A percentile compares a stretch with the other conserved stretches of the same genome.
Conservation (phyloP, 78 protist species). For the Polysphondylium violaceum region DNA sequence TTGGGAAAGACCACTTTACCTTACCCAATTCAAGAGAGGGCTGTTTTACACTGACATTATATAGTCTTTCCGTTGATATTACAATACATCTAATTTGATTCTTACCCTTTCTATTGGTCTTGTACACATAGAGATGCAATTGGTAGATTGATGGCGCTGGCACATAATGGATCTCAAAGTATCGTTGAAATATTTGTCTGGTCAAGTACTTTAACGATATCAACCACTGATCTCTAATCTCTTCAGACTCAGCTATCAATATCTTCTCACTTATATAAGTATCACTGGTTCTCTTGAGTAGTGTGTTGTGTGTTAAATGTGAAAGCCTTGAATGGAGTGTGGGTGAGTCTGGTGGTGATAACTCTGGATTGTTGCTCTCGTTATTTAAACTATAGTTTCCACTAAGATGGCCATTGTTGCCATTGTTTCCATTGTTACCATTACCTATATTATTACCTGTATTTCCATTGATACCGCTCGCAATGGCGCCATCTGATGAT, state of each 20-base stretch:
- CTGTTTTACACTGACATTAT: constrained; percentile 51
- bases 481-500: not conserved
- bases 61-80: constrained; percentile 59
- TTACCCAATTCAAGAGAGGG: constrained; percentile 62
- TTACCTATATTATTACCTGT: not conserved
- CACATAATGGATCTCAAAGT: constrained; percentile 24
- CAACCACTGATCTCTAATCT: constrained; percentile 68
- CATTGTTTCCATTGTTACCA: not conserved
- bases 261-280: constrained; percentile 41
- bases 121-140: constrained; percentile 60
- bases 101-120: constrained; percentile 66
- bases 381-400: not conserved
- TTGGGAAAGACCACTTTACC: constrained; percentile 66
- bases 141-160: constrained; percentile 69
- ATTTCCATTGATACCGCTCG: not conserved
- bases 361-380: constrained; percentile 21
- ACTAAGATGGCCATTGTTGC: not conserved
- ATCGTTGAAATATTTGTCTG: constrained; percentile 49
- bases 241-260: constrained; percentile 49
- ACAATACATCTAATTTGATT: constrained; percentile 69
- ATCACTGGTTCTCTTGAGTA: not conserved
- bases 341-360: constrained; percentile 76
- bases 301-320: not conserved
- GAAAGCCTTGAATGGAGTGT: constrained; percentile 17
- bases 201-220: constrained; percentile 27